Evolutionary conservation across 2,329 filamentous ascomycete genomes (phyloP), one percentile per base, ranked within the genome.

Genomic region (Chaetothyriales sp.): DNA sequence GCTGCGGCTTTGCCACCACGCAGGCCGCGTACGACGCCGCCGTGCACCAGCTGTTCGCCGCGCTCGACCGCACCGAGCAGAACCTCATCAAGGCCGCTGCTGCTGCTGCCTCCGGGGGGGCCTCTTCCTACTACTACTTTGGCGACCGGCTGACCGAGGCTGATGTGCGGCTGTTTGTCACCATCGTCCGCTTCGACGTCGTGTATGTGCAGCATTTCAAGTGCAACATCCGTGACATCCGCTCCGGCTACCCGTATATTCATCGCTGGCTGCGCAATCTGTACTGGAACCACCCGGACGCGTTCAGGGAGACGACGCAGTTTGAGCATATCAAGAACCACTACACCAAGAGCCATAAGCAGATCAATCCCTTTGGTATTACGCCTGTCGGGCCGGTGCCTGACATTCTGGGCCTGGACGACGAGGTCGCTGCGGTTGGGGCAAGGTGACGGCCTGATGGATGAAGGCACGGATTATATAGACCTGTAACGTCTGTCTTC

Each of bases 271-370:
- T 95, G 69, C 76, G 85, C 50, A 76, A 82, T 62, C 70, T 94
- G 60, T 95, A 95, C 71, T 95, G 88, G 88, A 82, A 83, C 59
- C 66, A 80, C 20, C 73, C 80, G 0, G 87, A 86, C 2, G 95
- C 94, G 70, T 72, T 73, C 56, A 45, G 19, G 43, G 78, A 84
- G 48, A 92, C 88, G 54, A 94, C 89, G 19, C 78, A 95, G 66
- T 95, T 94, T 65, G 79, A 93, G 66, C 92, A 98, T 70, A 96
- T 96, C 72, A 95, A 94, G 78, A 83, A 76, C 44, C 79, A 83
- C 61, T 83, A 83, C 63, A 82, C 79, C 2, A 79, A 78, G 70
- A 79, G 75, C 57, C 79, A 82, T 65, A 69, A 65, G 57, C 79
- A 81, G 67, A 82, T 83, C 59, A 83, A 83, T 63, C 77, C 63